Evolutionary conservation across 805 yeast genomes (phyloP).

Genomic region (Lipomyces yamanashiensis): DNA sequence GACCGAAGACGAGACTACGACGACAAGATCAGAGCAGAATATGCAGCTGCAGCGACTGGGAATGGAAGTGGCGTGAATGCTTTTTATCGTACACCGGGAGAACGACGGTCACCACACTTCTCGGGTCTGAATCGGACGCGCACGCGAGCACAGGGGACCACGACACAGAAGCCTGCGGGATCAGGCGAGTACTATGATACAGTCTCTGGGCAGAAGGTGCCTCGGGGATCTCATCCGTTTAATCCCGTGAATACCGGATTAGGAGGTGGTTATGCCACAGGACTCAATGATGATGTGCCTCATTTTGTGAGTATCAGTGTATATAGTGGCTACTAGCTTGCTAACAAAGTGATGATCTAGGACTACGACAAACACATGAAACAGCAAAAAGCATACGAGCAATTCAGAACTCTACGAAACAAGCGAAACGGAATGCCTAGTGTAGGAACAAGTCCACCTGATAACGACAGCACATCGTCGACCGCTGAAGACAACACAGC

Average conservation of each 20-base stretch:
- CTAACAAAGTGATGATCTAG: conserved; percentile 14
- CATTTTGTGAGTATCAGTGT: conserved; percentile 25
- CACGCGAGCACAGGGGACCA: conserved; percentile 15
- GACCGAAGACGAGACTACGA: conserved; percentile 57
- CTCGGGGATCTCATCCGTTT: conserved; percentile 21
- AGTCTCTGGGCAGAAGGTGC: conserved; percentile 16
- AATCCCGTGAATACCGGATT: conserved; percentile 23
- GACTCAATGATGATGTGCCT: conserved; percentile 34
- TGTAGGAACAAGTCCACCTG: neutral
- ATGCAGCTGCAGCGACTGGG: neutral
- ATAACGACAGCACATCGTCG: neutral
- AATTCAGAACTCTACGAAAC: conserved; percentile 19
- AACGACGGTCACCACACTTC: conserved; percentile 19
- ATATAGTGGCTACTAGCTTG: neutral
- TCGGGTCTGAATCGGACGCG: conserved; percentile 33
- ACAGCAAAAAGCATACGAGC: conserved; percentile 30
- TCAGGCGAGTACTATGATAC: conserved; percentile 11
- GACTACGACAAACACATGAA: conserved; percentile 29
- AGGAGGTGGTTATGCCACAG: conserved; percentile 36
- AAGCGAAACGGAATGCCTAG: neutral
- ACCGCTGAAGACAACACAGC: neutral
- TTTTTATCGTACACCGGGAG: conserved; percentile 28
- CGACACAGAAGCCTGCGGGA: neutral
- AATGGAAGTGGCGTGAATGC: conserved; percentile 7
- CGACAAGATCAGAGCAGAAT: conserved; percentile 5